Evolutionary conservation across 306 rosid genomes (phyloP).

Genomic region (Ormosia emarginata): DNA sequence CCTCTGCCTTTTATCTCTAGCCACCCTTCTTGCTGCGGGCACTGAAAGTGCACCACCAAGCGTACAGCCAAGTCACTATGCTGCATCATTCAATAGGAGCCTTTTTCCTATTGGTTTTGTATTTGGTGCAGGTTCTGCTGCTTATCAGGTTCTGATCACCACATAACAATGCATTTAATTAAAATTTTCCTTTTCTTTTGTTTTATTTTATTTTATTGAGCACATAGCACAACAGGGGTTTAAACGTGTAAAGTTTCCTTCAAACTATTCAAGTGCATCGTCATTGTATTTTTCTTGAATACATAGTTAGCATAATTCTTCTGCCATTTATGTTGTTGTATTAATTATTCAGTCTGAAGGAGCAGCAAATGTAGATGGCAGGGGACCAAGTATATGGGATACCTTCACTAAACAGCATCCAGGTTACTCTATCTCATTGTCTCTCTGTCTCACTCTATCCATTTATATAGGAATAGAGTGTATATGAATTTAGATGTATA

Average conservation of each 20-base stretch:
- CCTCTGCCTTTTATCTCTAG: background rate
- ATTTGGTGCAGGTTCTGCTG: constrained; percentile 37
- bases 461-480: too few relatives aligned
- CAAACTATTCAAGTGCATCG: too few relatives aligned
- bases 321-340: too few relatives aligned
- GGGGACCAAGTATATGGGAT: constrained; percentile 47
- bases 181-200: too few relatives aligned
- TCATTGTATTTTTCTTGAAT: background rate
- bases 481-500: too few relatives aligned
- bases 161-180: background rate
- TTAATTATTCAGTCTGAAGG: constrained; percentile 32
- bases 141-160: constrained; percentile 40
- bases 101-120: constrained; percentile 34
- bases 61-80: background rate
- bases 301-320: too few relatives aligned
- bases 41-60: background rate
- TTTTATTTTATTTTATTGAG: too few relatives aligned
- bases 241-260: too few relatives aligned
- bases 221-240: background rate
- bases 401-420: constrained; percentile 26
- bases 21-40: background rate
- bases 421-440: constrained; percentile 8
- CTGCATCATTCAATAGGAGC: constrained; percentile 20
- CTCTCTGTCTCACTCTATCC: background rate
- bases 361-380: constrained; percentile 34